These are phyloP conservation scores for Ziziphus jujuba DNA, from an alignment of 306 rosid genomes.

Conservation along the genomic window DNA sequence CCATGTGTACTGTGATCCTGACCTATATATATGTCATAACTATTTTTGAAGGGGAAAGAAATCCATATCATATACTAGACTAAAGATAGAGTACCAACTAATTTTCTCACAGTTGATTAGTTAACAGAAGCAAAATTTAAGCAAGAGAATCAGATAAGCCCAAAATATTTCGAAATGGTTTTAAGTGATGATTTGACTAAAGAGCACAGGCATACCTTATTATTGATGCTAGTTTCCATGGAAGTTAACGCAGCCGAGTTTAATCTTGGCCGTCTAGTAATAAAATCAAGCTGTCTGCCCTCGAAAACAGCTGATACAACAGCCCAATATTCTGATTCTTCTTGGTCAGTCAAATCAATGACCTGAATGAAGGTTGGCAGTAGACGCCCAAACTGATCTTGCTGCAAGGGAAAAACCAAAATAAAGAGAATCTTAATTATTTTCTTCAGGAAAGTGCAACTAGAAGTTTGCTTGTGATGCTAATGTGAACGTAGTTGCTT, in stretches of 20 bases:
- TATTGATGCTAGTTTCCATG: slow-evolving; percentile 68
- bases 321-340: slow-evolving; percentile 83
- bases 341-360: slow-evolving; percentile 83
- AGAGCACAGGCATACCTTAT: slow-evolving; percentile 53
- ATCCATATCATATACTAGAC: too few relatives aligned
- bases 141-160: too few relatives aligned
- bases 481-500: too few relatives aligned
- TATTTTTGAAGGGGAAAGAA: too few relatives aligned
- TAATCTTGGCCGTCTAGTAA: slow-evolving; percentile 41
- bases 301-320: slow-evolving; percentile 82
- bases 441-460: neutral
- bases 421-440: neutral
- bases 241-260: slow-evolving; percentile 56
- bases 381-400: slow-evolving; percentile 92
- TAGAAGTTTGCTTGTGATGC: neutral
- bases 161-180: neutral
- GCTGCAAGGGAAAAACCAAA: slow-evolving; percentile 46
- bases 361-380: slow-evolving; percentile 88
- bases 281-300: slow-evolving; percentile 66
- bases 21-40: too few relatives aligned
- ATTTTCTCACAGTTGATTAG: too few relatives aligned
- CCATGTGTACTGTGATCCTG: too few relatives aligned
- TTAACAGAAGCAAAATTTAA: too few relatives aligned
- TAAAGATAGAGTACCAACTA: too few relatives aligned
- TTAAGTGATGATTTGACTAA: neutral